phyloP scores from a whole-genome alignment of 495 filamentous ascomycete genomes.

The Wilcoxina mikolae region DNA sequence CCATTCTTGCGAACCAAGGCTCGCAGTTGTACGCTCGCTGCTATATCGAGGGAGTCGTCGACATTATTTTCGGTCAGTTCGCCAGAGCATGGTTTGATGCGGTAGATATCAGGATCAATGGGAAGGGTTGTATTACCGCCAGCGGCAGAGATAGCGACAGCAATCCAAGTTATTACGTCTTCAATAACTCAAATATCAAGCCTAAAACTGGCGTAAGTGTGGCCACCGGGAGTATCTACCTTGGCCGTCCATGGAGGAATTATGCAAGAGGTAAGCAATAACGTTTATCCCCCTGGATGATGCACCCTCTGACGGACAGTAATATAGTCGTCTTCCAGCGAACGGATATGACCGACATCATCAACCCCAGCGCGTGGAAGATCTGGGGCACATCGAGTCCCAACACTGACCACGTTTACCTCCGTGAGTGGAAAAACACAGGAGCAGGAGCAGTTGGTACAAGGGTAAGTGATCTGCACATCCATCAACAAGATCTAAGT shows the following conservation, averaged over 20 bases:
- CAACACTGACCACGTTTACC: conserved; percentile 40
- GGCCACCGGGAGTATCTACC: conserved; percentile 39
- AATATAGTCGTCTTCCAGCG: conserved; percentile 43
- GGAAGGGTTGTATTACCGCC: conserved; percentile 43
- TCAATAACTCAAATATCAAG: conserved; percentile 41
- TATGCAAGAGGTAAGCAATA: conserved; percentile 32
- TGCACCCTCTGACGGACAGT: conserved; percentile 11
- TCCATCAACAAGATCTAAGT: not conserved
- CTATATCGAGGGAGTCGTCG: conserved; percentile 45
- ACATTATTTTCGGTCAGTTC: conserved; percentile 53
- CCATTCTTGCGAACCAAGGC: conserved; percentile 44
- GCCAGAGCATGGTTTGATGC: conserved; percentile 48
- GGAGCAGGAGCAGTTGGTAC: conserved; percentile 44
- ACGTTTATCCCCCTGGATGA: not conserved
- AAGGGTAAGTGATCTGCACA: conserved; percentile 23
- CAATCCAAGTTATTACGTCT: conserved; percentile 45
- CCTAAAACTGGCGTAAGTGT: conserved; percentile 37
- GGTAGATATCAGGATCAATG: conserved; percentile 41
- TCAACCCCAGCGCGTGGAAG: conserved; percentile 49
- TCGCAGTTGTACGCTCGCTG: conserved; percentile 42
- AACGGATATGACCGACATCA: conserved; percentile 39
- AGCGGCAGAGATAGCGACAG: conserved; percentile 40
- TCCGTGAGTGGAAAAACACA: conserved; percentile 45
- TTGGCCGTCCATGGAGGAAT: conserved; percentile 51
- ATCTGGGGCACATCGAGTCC: conserved; percentile 38